Percentiles rank a stretch among this genome's conserved stretches.
Evolutionary conservation across 1,284 basidiomycete genomes (phyloP).

Genomic region (Caloboletus firmus): DNA sequence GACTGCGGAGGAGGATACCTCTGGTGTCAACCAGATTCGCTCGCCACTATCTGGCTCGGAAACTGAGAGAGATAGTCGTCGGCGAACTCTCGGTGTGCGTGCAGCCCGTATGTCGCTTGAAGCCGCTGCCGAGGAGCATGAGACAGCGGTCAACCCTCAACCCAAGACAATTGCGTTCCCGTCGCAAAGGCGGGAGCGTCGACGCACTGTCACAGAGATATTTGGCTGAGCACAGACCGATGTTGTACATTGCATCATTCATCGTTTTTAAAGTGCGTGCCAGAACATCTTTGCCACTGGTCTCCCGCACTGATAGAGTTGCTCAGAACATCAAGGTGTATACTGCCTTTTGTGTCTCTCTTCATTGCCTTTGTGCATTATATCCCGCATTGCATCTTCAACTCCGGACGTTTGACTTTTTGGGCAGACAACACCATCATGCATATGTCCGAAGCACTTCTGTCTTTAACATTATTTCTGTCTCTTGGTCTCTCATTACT

Average conservation of each 20-base stretch:
- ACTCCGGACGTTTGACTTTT: slow-evolving; percentile 19
- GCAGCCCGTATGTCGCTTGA: slow-evolving; percentile 49
- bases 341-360: slow-evolving; percentile 16
- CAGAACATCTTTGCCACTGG: neutral
- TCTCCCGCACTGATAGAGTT: neutral
- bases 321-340: slow-evolving; percentile 29
- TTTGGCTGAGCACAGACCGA: slow-evolving; percentile 32
- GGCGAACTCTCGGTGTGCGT: slow-evolving; percentile 43
- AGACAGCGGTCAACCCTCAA: slow-evolving; percentile 33
- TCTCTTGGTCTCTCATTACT: slow-evolving; percentile 16
- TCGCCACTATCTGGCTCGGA: slow-evolving; percentile 51
- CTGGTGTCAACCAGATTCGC: slow-evolving; percentile 27
- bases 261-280: slow-evolving; percentile 22
- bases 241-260: slow-evolving; percentile 14
- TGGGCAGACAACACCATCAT: slow-evolving; percentile 14
- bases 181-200: slow-evolving; percentile 42
- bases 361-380: slow-evolving; percentile 21
- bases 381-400: slow-evolving; percentile 29
- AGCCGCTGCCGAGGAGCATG: slow-evolving; percentile 25
- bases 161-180: slow-evolving; percentile 40
- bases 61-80: slow-evolving; percentile 49
- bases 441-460: slow-evolving; percentile 17
- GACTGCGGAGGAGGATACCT: slow-evolving; percentile 26
- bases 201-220: slow-evolving; percentile 52
- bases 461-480: slow-evolving; percentile 36